These are phyloP conservation scores for Diplodia sapinea DNA, from an alignment of 2,329 filamentous ascomycete genomes.

Conservation along the genomic window DNA sequence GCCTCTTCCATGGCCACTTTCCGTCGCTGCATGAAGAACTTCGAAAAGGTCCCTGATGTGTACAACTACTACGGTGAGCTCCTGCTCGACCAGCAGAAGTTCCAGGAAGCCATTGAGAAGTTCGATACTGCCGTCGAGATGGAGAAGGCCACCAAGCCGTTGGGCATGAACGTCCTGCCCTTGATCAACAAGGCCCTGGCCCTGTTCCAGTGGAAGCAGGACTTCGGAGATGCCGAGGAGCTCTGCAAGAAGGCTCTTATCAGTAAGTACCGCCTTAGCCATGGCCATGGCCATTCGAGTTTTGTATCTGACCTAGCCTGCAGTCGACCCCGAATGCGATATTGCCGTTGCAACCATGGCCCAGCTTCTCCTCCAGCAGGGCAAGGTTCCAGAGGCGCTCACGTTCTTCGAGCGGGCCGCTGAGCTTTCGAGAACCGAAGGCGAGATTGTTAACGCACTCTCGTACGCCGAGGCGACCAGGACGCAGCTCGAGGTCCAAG, in stretches of 20 bases:
- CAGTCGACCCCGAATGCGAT: slow-evolving; percentile 94
- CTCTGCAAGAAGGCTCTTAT: slow-evolving; percentile 97
- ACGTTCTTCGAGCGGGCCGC: slow-evolving; percentile 97
- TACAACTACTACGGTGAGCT: slow-evolving; percentile 99
- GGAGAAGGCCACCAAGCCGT: slow-evolving; percentile 92
- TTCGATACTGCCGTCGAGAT: slow-evolving; percentile 99
- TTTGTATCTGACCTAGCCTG: slow-evolving; percentile 11
- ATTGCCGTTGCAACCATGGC: slow-evolving; percentile 99
- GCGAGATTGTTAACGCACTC: slow-evolving; percentile 93
- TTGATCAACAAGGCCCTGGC: slow-evolving; percentile 98
- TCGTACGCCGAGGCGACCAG: slow-evolving; percentile 96
- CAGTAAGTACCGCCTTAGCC: slow-evolving; percentile 68
- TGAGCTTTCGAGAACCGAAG: slow-evolving; percentile 90
- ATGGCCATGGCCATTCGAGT: neutral
- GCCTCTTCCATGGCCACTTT: slow-evolving; percentile 99
- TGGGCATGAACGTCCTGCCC: slow-evolving; percentile 96
- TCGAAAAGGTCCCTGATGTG: slow-evolving; percentile 92
- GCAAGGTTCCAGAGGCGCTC: slow-evolving; percentile 92
- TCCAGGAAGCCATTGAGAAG: slow-evolving; percentile 92
- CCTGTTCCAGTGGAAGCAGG: slow-evolving; percentile 97
- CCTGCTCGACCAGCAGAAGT: slow-evolving; percentile 95
- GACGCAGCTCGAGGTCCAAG: slow-evolving; percentile 81
- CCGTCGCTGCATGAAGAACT: slow-evolving; percentile 97
- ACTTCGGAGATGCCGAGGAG: slow-evolving; percentile 92
- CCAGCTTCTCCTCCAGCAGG: slow-evolving; percentile 94